phyloP scores from a whole-genome alignment of 2,329 filamentous ascomycete genomes.

The Pseudocercospora pini-densiflorae region DNA sequence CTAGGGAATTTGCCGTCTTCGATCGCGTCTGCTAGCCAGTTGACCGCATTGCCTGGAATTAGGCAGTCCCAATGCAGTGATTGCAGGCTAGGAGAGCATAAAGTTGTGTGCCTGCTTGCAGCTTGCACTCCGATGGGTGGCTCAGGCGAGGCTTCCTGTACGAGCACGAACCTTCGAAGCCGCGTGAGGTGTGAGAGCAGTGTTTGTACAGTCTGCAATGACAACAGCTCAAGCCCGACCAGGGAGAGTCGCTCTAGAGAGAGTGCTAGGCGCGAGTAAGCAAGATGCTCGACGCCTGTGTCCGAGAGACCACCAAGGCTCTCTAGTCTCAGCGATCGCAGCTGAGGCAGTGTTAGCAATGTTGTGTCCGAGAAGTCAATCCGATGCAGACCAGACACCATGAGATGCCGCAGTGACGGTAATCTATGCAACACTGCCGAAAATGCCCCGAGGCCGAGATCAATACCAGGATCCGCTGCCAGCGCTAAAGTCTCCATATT shows the following conservation, averaged over 20 bases:
- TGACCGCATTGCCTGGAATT: slow-evolving; percentile 59
- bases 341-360: slow-evolving; percentile 56
- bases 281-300: slow-evolving; percentile 56
- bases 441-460: slow-evolving; percentile 60
- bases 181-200: slow-evolving; percentile 53
- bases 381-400: slow-evolving; percentile 58
- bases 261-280: slow-evolving; percentile 50
- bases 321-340: slow-evolving; percentile 61
- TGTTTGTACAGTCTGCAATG: slow-evolving; percentile 56
- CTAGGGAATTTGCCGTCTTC: slow-evolving; percentile 64
- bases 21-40: slow-evolving; percentile 68
- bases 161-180: slow-evolving; percentile 56
- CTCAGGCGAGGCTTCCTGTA: slow-evolving; percentile 56
- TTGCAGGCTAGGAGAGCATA: slow-evolving; percentile 55
- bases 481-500: slow-evolving; percentile 59
- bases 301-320: slow-evolving; percentile 61
- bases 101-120: slow-evolving; percentile 32
- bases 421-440: slow-evolving; percentile 58
- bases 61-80: slow-evolving; percentile 67
- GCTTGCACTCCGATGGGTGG: slow-evolving; percentile 50
- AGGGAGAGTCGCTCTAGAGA: slow-evolving; percentile 55
- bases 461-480: slow-evolving; percentile 47
- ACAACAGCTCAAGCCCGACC: slow-evolving; percentile 59
- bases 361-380: slow-evolving; percentile 61
- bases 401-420: slow-evolving; percentile 58